Evolutionary conservation across 805 yeast genomes (phyloP).

Genomic region (Zygotorulaspora danielsina): DNA sequence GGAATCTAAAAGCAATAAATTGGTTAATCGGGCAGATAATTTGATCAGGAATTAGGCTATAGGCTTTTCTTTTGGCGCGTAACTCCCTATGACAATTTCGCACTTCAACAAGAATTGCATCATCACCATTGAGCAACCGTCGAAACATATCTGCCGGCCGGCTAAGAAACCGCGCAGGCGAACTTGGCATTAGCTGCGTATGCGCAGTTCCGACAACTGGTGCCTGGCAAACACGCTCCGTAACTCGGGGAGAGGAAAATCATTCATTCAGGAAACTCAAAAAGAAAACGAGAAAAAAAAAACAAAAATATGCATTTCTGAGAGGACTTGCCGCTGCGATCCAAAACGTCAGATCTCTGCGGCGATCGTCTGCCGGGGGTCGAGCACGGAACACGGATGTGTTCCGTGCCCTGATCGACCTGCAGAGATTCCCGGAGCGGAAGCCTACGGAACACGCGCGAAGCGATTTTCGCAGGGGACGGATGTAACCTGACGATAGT

Average conservation of each 20-base stretch:
- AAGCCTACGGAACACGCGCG: background rate
- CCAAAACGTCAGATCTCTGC: no score
- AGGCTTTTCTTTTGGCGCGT: background rate
- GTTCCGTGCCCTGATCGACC: background rate
- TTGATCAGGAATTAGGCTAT: no score
- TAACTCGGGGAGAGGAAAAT: background rate
- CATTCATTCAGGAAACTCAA: background rate
- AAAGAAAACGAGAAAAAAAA: background rate
- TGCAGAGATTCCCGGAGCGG: background rate
- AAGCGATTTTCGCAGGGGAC: background rate
- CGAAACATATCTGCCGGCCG: background rate
- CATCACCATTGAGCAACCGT: constrained; percentile 3
- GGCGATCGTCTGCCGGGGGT: background rate
- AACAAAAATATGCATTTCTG: background rate
- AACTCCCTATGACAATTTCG: background rate
- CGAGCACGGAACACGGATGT: background rate
- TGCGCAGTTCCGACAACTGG: background rate
- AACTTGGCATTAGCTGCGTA: background rate
- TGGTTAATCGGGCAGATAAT: background rate
- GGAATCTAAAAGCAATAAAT: background rate
- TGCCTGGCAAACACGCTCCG: constrained; percentile 1
- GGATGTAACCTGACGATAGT: background rate
- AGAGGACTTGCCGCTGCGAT: background rate
- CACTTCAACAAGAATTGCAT: background rate
- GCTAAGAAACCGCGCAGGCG: background rate